These are phyloP conservation scores for Candolleomyces eurysporus DNA, from an alignment of 768 basidiomycete genomes.

Conservation along the genomic window DNA sequence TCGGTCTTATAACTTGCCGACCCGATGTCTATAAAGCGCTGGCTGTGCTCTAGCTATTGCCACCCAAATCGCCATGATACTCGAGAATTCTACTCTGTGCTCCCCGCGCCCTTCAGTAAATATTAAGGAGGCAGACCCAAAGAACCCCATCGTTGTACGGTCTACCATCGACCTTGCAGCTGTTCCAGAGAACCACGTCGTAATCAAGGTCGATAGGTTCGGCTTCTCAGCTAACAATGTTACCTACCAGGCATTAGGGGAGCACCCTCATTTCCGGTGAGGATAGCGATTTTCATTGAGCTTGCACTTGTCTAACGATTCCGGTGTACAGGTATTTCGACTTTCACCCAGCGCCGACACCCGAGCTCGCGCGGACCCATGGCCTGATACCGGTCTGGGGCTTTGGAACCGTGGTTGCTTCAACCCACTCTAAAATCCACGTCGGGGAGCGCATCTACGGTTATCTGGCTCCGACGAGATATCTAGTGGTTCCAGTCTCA, in stretches of 20 bases:
- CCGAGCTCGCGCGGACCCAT: constrained; percentile 41
- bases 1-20: too few species aligned
- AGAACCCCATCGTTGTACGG: constrained; percentile 6
- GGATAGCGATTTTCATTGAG: not conserved
- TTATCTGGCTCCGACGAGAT: constrained; percentile 57
- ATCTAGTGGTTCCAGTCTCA: constrained; percentile 53
- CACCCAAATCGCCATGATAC: not conserved
- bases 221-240: constrained; percentile 73
- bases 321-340: constrained; percentile 57
- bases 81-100: not conserved
- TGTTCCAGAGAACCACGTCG: constrained; percentile 43
- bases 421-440: constrained; percentile 45
- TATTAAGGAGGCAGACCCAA: too few species aligned
- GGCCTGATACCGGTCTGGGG: constrained; percentile 75
- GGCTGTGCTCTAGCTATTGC: too few species aligned
- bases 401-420: constrained; percentile 56
- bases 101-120: too few species aligned
- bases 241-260: constrained; percentile 60
- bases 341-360: constrained; percentile 51
- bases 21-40: too few species aligned
- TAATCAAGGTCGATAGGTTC: constrained; percentile 62
- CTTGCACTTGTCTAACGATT: too few species aligned
- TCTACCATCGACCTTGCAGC: constrained; percentile 16
- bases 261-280: constrained; percentile 50
- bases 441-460: constrained; percentile 65